A percentile compares a stretch with the other conserved stretches of the same genome.
Conservation (phyloP, 345 rosid genomes). For the Eutrema heterophyllum region DNA sequence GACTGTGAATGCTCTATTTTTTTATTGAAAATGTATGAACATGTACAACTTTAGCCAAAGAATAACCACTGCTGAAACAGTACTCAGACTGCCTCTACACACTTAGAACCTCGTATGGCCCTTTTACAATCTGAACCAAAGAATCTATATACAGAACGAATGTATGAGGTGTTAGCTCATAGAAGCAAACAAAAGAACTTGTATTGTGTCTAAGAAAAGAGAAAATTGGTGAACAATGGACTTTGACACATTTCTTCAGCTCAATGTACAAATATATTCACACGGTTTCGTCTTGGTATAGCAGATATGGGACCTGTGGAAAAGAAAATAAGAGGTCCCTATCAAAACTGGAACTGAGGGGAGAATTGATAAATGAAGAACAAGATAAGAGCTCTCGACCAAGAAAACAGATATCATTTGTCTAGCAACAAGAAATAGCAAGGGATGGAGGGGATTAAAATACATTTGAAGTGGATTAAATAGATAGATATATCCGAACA, state of each 20-base stretch:
- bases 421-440: not conserved
- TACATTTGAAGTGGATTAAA: not conserved
- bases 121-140: too few relatives aligned
- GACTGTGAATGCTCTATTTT: too few relatives aligned
- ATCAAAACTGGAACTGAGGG: slow-evolving; percentile 45
- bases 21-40: too few relatives aligned
- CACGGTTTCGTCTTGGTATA: slow-evolving; percentile 54
- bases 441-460: not conserved
- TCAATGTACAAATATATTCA: slow-evolving; percentile 55
- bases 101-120: too few relatives aligned
- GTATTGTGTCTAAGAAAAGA: not conserved
- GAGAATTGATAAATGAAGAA: slow-evolving; percentile 5
- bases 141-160: slow-evolving; percentile 20
- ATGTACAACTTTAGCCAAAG: too few relatives aligned
- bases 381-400: too few relatives aligned
- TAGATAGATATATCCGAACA: too few relatives aligned
- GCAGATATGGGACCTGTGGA: slow-evolving; percentile 62
- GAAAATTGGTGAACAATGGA: slow-evolving; percentile 26
- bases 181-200: not conserved
- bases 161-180: not conserved
- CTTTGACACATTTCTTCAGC: slow-evolving; percentile 39
- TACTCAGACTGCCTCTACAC: too few relatives aligned
- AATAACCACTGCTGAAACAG: too few relatives aligned
- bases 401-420: too few relatives aligned
- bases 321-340: slow-evolving; percentile 41